These are phyloP conservation scores for Athelia psychrophila DNA, from an alignment of 1,284 basidiomycete genomes.

Conservation along the genomic window DNA sequence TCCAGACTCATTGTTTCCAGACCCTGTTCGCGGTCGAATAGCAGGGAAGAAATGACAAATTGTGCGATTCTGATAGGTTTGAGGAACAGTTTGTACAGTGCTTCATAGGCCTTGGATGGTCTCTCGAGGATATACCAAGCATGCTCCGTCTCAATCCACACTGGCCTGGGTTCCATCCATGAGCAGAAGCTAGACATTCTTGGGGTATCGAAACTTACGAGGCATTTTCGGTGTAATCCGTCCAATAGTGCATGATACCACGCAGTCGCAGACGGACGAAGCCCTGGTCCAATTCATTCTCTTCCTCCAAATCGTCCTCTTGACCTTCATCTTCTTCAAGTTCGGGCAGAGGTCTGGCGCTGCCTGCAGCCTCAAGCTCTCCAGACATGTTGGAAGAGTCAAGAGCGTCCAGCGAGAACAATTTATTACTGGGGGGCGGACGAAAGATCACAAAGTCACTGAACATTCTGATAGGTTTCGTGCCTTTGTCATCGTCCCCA, in stretches of 20 bases:
- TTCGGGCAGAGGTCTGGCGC: slow-evolving; percentile 27
- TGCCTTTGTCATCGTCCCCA: slow-evolving; percentile 16
- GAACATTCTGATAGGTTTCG: slow-evolving; percentile 33
- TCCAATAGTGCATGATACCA: slow-evolving; percentile 26
- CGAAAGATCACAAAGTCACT: slow-evolving; percentile 41
- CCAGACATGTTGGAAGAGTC: slow-evolving; percentile 12
- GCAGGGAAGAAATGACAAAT: slow-evolving; percentile 34
- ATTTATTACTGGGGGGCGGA: slow-evolving; percentile 14
- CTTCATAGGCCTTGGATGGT: slow-evolving; percentile 44
- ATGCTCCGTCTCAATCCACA: slow-evolving; percentile 57
- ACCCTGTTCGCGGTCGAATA: no score
- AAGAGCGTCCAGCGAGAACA: slow-evolving; percentile 27
- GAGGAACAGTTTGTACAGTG: slow-evolving; percentile 47
- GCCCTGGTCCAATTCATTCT: slow-evolving; percentile 4
- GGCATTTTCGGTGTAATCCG: slow-evolving; percentile 33
- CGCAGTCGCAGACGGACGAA: slow-evolving; percentile 30
- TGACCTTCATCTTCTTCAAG: slow-evolving; percentile 44
- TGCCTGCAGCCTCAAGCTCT: slow-evolving; percentile 33
- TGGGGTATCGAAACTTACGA: slow-evolving; percentile 29
- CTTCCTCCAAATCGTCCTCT: slow-evolving; percentile 33
- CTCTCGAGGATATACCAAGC: slow-evolving; percentile 57
- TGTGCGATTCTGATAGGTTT: slow-evolving; percentile 48
- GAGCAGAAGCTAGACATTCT: slow-evolving; percentile 2
- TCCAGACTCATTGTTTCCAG: no score
- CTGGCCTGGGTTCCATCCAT: slow-evolving; percentile 36